Evolutionary conservation across 1,139 yeast genomes (phyloP).

Genomic region (Lodderomyces orthopsilosis): DNA sequence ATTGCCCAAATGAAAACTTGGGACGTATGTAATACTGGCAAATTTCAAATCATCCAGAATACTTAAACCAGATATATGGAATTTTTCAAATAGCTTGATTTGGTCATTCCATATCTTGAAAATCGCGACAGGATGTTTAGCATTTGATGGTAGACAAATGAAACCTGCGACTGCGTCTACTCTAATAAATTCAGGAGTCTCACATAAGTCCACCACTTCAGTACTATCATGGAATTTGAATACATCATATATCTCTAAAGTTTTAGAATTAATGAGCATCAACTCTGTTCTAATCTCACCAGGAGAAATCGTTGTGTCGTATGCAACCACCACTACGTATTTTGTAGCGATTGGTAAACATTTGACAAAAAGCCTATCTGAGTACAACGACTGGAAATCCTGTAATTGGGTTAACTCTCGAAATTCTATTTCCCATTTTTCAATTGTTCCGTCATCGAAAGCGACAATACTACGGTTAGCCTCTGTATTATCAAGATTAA

Average conservation of each 20-base stretch:
- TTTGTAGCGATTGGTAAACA: conserved; percentile 6
- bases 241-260: conserved; percentile 2
- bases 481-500: background rate
- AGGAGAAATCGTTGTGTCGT: conserved; percentile 2
- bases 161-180: conserved; percentile 1
- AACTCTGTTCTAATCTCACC: conserved; percentile 4
- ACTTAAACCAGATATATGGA: background rate
- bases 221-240: conserved; percentile 5
- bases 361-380: conserved; percentile 8
- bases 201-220: conserved; percentile 9
- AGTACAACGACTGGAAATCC: background rate
- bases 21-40: background rate
- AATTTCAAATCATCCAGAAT: background rate
- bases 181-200: background rate
- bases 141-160: conserved; percentile 5
- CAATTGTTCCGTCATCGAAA: conserved; percentile 2
- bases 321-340: conserved; percentile 7
- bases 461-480: background rate
- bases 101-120: conserved; percentile 5
- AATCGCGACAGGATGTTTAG: conserved; percentile 1
- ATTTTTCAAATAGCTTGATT: conserved; percentile 3
- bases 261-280: conserved; percentile 5
- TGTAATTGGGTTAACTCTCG: background rate
- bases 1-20: background rate
- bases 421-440: conserved; percentile 2